phyloP scores from a whole-genome alignment of 2,329 filamentous ascomycete species.

The Colletotrichum sp. region DNA sequence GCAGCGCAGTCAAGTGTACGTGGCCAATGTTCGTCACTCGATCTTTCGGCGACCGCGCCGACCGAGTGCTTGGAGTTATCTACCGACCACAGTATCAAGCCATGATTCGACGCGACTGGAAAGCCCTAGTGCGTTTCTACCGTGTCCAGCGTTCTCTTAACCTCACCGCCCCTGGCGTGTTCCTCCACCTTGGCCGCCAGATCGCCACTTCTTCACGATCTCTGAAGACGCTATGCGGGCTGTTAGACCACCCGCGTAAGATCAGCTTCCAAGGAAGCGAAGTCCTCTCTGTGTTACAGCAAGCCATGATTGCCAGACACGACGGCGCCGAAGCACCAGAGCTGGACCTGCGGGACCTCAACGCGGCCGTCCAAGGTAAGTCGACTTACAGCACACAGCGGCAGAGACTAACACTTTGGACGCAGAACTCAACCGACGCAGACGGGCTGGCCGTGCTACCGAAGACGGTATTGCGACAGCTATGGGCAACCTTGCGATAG shows the following conservation, averaged over 20 bases:
- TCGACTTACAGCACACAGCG: not conserved
- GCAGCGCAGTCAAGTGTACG: not conserved
- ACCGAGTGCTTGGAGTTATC: not conserved
- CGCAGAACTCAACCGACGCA: not conserved
- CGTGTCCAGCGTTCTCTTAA: not conserved
- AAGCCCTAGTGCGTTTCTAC: not conserved
- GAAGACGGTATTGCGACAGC: not conserved
- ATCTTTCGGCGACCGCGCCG: not conserved
- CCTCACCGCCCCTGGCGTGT: not conserved
- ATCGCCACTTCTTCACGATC: not conserved
- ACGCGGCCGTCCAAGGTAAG: not conserved
- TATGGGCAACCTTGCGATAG: not conserved
- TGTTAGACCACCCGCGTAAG: not conserved
- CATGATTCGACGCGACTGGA: not conserved
- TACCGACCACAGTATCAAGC: not conserved
- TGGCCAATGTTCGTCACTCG: not conserved
- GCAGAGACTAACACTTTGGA: not conserved
- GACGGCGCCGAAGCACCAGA: not conserved
- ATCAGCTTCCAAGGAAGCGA: not conserved
- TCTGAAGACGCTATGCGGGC: not conserved
- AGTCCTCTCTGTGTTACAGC: not conserved
- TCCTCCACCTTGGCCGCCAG: not conserved
- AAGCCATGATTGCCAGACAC: not conserved
- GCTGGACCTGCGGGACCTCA: not conserved
- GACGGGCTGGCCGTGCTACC: not conserved